A percentile compares a stretch with the other conserved stretches of the same genome.
Conservation (phyloP, 768 basidiomycete species). For the Trametes cubensis region DNA sequence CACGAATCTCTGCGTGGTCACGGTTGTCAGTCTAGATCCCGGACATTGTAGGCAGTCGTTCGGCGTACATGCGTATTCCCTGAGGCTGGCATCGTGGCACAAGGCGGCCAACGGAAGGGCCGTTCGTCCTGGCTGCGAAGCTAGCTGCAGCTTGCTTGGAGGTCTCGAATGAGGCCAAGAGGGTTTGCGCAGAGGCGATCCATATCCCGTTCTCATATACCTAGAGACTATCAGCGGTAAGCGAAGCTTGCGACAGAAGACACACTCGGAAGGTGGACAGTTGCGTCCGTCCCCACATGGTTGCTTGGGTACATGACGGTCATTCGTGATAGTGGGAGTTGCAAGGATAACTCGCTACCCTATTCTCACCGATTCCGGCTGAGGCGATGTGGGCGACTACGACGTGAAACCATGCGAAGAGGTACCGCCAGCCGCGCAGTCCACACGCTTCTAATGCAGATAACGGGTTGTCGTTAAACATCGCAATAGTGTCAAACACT, state of each 20-base stretch:
- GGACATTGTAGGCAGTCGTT: background rate
- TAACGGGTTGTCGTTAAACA: constrained; percentile 11
- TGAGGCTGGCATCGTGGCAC: constrained; percentile 6
- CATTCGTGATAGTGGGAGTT: constrained; percentile 10
- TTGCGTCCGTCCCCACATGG: constrained; percentile 12
- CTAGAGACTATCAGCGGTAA: constrained; percentile 7
- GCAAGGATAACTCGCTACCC: background rate
- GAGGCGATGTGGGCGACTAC: constrained; percentile 21
- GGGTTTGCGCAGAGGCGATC: no score
- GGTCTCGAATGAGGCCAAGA: background rate
- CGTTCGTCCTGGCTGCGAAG: background rate
- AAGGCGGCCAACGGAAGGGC: background rate
- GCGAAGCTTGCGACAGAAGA: background rate
- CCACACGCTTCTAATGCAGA: constrained; percentile 15
- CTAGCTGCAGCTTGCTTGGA: background rate
- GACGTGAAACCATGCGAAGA: constrained; percentile 10
- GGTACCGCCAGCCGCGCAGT: constrained; percentile 4
- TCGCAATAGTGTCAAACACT: background rate
- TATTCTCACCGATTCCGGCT: constrained; percentile 2
- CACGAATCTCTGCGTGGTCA: constrained; percentile 6
- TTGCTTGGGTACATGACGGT: constrained; percentile 9
- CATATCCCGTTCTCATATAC: constrained; percentile 11
- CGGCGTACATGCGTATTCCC: constrained; percentile 14
- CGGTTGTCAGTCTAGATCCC: constrained; percentile 15
- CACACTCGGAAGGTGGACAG: background rate